These are phyloP conservation scores for Plectranthus barbatus DNA, from an alignment of 257 asterid genomes.

Conservation along the genomic window DNA sequence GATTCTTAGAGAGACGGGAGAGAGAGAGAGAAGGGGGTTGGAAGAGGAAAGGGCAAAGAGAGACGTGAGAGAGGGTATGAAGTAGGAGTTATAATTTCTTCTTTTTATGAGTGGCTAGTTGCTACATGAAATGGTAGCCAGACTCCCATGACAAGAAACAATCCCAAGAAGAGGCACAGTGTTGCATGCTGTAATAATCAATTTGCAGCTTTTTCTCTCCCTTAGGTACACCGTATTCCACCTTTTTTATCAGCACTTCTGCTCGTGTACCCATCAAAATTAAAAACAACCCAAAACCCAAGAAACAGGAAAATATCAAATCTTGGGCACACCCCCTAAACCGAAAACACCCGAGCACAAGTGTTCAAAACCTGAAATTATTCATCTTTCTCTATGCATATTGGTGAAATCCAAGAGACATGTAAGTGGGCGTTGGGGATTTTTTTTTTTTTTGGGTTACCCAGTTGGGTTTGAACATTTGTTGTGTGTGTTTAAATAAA, in stretches of 20 bases:
- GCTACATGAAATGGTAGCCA: constrained; percentile 25
- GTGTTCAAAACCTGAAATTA: no score
- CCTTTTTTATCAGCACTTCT: constrained; percentile 32
- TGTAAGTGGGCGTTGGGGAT: no score
- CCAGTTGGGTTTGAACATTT: constrained; percentile 34
- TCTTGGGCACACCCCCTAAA: not conserved
- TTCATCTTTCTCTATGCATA: no score
- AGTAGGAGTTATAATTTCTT: no score
- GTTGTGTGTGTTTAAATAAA: constrained; percentile 61
- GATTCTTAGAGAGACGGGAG: constrained; percentile 7
- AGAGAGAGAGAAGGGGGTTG: not conserved
- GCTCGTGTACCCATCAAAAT: constrained; percentile 45
- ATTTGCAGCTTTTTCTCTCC: constrained; percentile 31
- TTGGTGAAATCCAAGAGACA: no score
- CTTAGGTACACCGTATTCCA: constrained; percentile 41
- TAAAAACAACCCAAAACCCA: constrained; percentile 5
- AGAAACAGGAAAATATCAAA: constrained; percentile 1
- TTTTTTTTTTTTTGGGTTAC: no score
- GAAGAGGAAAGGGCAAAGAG: no score
- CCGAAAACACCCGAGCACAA: no score
- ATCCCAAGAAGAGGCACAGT: constrained; percentile 49
- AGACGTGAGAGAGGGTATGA: no score
- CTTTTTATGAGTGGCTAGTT: constrained; percentile 1
- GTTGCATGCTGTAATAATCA: constrained; percentile 33
- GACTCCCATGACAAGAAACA: constrained; percentile 26